Evolutionary conservation across 257 asterid genomes (phyloP), one percentile per base, ranked within the genome.

Genomic region (Nicotiana benthamiana): DNA sequence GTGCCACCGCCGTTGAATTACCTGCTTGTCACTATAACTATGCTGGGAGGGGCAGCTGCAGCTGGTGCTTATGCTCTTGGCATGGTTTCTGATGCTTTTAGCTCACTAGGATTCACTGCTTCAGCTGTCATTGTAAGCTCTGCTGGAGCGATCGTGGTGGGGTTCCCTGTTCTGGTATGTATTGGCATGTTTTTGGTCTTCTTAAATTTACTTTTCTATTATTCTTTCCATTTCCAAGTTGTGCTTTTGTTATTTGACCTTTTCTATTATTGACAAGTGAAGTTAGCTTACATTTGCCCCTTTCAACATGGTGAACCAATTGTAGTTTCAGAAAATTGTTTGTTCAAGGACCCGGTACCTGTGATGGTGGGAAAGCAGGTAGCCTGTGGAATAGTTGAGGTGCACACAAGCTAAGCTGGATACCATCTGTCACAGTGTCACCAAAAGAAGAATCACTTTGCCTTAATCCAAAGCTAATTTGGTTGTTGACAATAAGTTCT

Each of bases 31-130:
- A 92, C 96, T 82, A 79, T 90, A 36, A 87, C 98, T 36, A 90
- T 94, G 97, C 95, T 96, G 79, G 99, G 99, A 81, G 97, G 97
- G 80, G 96, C 98, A 34, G 92, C 84, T 56, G 97, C 93, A 80
- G 91, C 95, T 59, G 95, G 93, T 82, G 86, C 97, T 77, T 92
- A 88, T 89, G 92, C 97, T 65, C 88, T 92, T 86, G 97, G 99
- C 66, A 82, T 91, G 91, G 87, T 96, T 68, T 91, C 97, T 46
- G 98, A 94, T 83, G 97, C 94, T 81, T 85, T 89, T 83, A 91
- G 97, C 84, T 92, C 98, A 34, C 43, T 90, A 78, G 89, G 80
- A 36, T 96, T 94, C 87, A 91, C 94, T 86, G 82, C 88, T 67
- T 72, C 90, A 87, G 92, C 97, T 68, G 87, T 94, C 79, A 79